Percentiles rank a stretch among this genome's conserved stretches.
These are phyloP conservation scores for Grammothele lineata DNA, from an alignment of 768 basidiomycete species.

Conservation along the genomic window DNA sequence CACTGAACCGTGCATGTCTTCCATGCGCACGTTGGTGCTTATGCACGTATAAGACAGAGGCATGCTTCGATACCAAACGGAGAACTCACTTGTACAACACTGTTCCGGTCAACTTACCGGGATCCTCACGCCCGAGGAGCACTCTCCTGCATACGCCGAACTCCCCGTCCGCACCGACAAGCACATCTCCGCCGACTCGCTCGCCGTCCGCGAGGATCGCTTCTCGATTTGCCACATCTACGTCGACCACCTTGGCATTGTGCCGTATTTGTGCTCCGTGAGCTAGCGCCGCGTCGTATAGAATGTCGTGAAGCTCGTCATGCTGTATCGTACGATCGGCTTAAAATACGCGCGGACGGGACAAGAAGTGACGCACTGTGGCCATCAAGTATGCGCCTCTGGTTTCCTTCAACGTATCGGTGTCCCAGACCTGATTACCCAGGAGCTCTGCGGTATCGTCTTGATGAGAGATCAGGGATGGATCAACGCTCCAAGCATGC, in stretches of 20 bases:
- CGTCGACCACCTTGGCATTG: conserved; percentile 23
- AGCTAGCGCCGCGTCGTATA: conserved; percentile 26
- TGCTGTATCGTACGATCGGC: conserved; percentile 20
- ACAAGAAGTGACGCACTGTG: conserved; percentile 19
- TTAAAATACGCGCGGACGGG: not conserved
- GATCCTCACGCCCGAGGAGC: conserved; percentile 11
- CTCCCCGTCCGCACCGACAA: conserved; percentile 34
- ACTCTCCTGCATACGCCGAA: conserved; percentile 20
- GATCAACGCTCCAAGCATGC: too few relatives aligned
- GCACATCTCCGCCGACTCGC: conserved; percentile 26
- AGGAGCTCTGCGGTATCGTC: conserved; percentile 26
- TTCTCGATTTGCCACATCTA: conserved; percentile 19
- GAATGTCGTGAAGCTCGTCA: conserved; percentile 27
- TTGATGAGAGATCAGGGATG: conserved; percentile 1
- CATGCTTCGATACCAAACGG: too few relatives aligned
- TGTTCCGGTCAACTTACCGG: conserved; percentile 18
- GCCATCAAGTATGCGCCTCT: conserved; percentile 28
- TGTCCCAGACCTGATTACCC: conserved; percentile 28
- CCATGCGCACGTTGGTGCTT: too few relatives aligned
- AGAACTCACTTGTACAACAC: conserved; percentile 26
- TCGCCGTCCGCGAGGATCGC: conserved; percentile 29
- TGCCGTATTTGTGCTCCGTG: conserved; percentile 25
- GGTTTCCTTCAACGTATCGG: conserved; percentile 25
- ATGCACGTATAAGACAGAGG: too few relatives aligned
- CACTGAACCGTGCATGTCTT: too few relatives aligned